Evolutionary conservation across 805 yeast species (phyloP), one percentile per base, ranked within the genome.

Genomic region (Clavispora asparagi): DNA sequence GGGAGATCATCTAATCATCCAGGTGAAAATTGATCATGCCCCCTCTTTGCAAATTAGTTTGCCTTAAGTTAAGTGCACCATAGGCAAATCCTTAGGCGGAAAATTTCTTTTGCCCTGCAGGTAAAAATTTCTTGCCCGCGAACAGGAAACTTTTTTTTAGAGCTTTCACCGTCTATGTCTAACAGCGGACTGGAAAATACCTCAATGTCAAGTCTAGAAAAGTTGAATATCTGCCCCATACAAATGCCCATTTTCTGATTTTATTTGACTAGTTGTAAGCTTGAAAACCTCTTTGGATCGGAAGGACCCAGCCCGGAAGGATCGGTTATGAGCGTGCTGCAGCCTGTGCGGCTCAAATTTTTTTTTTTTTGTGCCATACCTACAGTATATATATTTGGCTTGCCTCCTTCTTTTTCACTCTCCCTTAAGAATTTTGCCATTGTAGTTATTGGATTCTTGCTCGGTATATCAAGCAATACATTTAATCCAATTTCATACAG

Each of bases 281-380:
- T 19, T 19, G 23, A 19, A 19, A 4, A 5, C 23, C 23, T 19
- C 6, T 27, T 8, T 11, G 29, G 6, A 27, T 16, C 37, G 25
- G 37, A 17, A 33, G n/a, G 25, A 12, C 25, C 5, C 9, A 17
- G 9, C 6, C 25, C 23, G 37, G 37, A 23, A 16, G n/a, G 6
- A 8, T 14, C 1, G 41, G 32, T 26, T 29, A 17, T 19, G 28
- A 16, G 30, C 42, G 11, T 8, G 12, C 27, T 29, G 36, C 35
- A 19, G 36, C 36, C 23, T 28, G 32, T 43, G 42, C 46, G 46
- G 46, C 45, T 43, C 41, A 43, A 33, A 39, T 27, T 35, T 30
- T 35, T 43, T 43, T n/a, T n/a, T 43, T 29, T 43, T 29, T 26
- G 5, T 38, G 16, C 26, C 17, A 30, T 14, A 25, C 26, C 32